phyloP scores from a whole-genome alignment of 2,329 filamentous ascomycete species.

The Drechslerella dactyloides region DNA sequence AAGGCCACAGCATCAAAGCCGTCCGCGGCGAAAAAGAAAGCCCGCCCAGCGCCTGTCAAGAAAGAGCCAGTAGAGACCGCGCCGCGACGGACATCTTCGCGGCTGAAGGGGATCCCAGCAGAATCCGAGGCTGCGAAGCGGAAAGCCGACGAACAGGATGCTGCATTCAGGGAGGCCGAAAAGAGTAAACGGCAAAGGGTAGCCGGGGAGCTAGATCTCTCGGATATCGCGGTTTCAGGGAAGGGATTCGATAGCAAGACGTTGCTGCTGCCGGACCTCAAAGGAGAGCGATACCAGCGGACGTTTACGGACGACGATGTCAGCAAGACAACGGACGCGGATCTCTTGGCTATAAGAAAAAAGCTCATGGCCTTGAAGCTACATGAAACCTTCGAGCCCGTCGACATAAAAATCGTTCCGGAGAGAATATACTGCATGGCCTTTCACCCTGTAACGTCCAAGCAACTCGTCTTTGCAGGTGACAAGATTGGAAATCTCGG shows the following conservation, averaged over 20 bases:
- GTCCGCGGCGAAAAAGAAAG: slow-evolving; percentile 52
- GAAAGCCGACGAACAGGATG: slow-evolving; percentile 71
- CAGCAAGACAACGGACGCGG: slow-evolving; percentile 77
- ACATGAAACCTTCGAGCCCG: slow-evolving; percentile 84
- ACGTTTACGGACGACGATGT: slow-evolving; percentile 88
- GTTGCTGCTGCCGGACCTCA: slow-evolving; percentile 64
- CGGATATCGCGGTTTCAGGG: slow-evolving; percentile 75
- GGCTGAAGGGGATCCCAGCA: slow-evolving; percentile 68
- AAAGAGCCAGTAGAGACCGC: slow-evolving; percentile 65
- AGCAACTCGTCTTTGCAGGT: slow-evolving; percentile 87
- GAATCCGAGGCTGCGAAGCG: slow-evolving; percentile 72
- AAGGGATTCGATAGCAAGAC: slow-evolving; percentile 74
- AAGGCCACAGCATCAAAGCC: slow-evolving; percentile 23
- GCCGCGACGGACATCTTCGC: slow-evolving; percentile 68
- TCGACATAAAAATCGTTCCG: slow-evolving; percentile 90
- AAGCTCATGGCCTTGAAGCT: slow-evolving; percentile 78
- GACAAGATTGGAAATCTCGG: slow-evolving; percentile 86
- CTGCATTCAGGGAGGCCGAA: slow-evolving; percentile 65
- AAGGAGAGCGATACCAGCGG: slow-evolving; percentile 77
- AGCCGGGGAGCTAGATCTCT: slow-evolving; percentile 71
- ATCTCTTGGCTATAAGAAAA: slow-evolving; percentile 73
- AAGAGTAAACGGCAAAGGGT: slow-evolving; percentile 69
- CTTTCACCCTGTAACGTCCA: slow-evolving; percentile 85
- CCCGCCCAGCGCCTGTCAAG: slow-evolving; percentile 64
- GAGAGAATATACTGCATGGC: slow-evolving; percentile 85